phyloP scores from a whole-genome alignment of 768 basidiomycete genomes.

The Tylopilus plumbeoviolaceoides region DNA sequence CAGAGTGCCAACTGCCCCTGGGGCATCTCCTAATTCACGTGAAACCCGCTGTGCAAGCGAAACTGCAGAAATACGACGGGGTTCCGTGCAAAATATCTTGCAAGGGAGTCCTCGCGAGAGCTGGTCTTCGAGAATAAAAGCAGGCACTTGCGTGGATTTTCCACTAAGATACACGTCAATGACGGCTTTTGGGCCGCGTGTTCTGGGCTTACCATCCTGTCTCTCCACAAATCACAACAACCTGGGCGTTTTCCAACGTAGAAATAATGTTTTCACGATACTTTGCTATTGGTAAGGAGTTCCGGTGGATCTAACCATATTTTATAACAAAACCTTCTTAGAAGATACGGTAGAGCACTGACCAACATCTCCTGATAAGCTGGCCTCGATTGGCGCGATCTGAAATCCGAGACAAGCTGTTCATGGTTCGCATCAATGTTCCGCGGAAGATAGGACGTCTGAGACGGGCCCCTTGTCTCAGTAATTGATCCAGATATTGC shows the following conservation, averaged over 20 bases:
- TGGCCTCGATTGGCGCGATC: constrained; percentile 53
- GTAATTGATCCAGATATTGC: constrained; percentile 15
- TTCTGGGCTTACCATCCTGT: constrained; percentile 62
- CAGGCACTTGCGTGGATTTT: constrained; percentile 94
- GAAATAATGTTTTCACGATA: constrained; percentile 72
- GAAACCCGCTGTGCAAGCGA: constrained; percentile 94
- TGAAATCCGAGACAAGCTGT: constrained; percentile 55
- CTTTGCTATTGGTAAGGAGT: constrained; percentile 78
- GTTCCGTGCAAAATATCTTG: constrained; percentile 94
- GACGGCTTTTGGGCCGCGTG: constrained; percentile 26
- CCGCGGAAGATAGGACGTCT: constrained; percentile 1
- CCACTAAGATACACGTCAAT: constrained; percentile 49
- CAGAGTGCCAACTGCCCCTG: constrained; percentile 69
- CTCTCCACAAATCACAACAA: constrained; percentile 84
- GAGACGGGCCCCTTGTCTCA: constrained; percentile 16
- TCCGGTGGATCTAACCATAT: constrained; percentile 58
- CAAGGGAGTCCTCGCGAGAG: constrained; percentile 76
- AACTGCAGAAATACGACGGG: constrained; percentile 92
- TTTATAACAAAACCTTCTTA: background rate
- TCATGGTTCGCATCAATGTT: constrained; percentile 34
- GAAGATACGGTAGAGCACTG: constrained; percentile 27
- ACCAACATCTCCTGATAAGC: constrained; percentile 91
- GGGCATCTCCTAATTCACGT: constrained; percentile 82
- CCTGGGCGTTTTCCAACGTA: constrained; percentile 68
- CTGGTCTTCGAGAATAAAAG: constrained; percentile 89